Base-by-base conservation (phyloP, 2,329 filamentous ascomycete genomes). In the Trichocomaceae sp. region DNA sequence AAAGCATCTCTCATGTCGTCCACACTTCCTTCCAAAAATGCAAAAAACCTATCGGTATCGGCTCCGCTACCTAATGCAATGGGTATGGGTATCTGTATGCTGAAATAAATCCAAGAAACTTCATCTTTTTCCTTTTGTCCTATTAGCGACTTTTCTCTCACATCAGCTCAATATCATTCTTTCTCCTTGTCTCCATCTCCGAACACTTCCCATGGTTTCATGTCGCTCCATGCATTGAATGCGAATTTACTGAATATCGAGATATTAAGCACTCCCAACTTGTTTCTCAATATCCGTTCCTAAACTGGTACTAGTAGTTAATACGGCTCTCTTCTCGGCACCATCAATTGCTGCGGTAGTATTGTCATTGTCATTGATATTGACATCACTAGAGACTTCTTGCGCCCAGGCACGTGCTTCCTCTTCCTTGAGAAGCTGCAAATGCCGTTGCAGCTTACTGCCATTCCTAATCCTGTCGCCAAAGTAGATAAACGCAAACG, bases 401-500 rank as follows among this genome's bases (percentile, higher is more conserved):
- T 50, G 23, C 35, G 41, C 64, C 20, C 61, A 54, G 12, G 44
- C 63, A 9, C 61, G 57, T 7, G 60, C 56, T 41, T 72, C 69
- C 39, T 61, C 62, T 50, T 68, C 65, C 37, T 70, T 68, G 23
- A 72, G 57, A 5, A 62, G 62, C 59, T 69, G 66, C 50, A 75
- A 58, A 39, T 75, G 63, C 54, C 74, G 69, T 52, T 71, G 73
- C 54, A 76, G 73, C 54, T 66, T 70, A 60, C 73, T 75, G 42
- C 71, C 72, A 2, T 61, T 64, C 57, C 74, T 59, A 49, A 74
- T 74, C 8, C 59, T 60, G 17, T 68, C 60, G 41, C 74, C 72
- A 49, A 68, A 75, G 22, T 63, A 66, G 55, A 75, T 75, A 56
- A 75, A 75, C 0, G 64, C 67, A 60, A 76, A 75, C 1, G 72